These are phyloP conservation scores for Gnetum montanum DNA, from an alignment of 75 land plant species.

Conservation along the genomic window DNA sequence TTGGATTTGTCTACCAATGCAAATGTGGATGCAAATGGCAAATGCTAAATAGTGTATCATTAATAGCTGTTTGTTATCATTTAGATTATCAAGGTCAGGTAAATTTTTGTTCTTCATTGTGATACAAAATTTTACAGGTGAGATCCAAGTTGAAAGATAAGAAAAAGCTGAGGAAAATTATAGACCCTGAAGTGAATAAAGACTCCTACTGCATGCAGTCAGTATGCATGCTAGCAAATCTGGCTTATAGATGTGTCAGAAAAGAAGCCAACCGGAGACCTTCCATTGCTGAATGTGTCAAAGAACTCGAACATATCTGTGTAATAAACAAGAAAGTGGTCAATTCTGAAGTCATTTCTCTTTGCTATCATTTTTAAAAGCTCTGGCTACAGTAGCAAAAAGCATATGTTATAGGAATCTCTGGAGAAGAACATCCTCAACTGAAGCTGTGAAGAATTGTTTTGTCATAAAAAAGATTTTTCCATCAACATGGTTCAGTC, in stretches of 20 bases:
- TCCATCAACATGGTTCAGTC: too few species aligned
- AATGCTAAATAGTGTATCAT: too few species aligned
- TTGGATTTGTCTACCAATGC: too few species aligned
- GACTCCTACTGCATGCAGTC: slow-evolving; percentile 63
- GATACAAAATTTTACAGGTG: slow-evolving; percentile 28
- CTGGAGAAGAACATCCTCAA: too few species aligned
- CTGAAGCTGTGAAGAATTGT: too few species aligned
- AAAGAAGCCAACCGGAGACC: slow-evolving; percentile 54
- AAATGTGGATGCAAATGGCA: too few species aligned
- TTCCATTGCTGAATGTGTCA: slow-evolving; percentile 65
- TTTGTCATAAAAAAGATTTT: too few species aligned
- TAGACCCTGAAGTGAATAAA: slow-evolving; percentile 51
- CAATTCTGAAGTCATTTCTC: neutral
- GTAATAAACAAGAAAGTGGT: slow-evolving; percentile 24
- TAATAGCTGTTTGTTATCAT: too few species aligned
- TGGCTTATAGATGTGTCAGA: slow-evolving; percentile 68
- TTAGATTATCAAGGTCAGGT: too few species aligned
- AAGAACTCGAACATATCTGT: slow-evolving; percentile 46
- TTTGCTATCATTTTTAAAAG: slow-evolving; percentile 9
- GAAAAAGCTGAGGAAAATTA: slow-evolving; percentile 53
- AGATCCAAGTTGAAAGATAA: slow-evolving; percentile 42
- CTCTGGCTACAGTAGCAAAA: too few species aligned
- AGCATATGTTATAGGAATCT: too few species aligned
- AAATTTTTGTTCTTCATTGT: neutral
- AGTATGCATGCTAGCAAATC: slow-evolving; percentile 43